A percentile compares a stretch with the other conserved stretches of the same genome.
These are phyloP conservation scores for Rhytidhysteron rufulum DNA, from an alignment of 2,329 filamentous ascomycete species.

Conservation along the genomic window DNA sequence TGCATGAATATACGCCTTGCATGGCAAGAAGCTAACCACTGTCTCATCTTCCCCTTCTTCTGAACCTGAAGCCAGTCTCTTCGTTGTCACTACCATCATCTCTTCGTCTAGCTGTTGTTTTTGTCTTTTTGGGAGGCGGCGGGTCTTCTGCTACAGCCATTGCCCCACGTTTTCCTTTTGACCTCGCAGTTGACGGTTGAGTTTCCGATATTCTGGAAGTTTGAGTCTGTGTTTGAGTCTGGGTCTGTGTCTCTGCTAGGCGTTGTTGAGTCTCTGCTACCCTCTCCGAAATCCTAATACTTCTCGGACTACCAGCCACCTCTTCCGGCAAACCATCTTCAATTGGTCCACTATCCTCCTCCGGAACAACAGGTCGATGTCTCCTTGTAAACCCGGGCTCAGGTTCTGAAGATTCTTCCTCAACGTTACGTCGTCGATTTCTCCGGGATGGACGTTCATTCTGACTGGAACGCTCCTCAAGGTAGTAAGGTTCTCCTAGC, in stretches of 20 bases:
- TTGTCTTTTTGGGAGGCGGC: conserved; percentile 26
- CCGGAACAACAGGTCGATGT: conserved; percentile 20
- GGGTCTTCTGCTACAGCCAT: conserved; percentile 16
- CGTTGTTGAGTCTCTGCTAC: conserved; percentile 24
- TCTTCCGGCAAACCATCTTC: conserved; percentile 15
- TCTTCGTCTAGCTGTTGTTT: conserved; percentile 9
- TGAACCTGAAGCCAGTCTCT: conserved; percentile 54
- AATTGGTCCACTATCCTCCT: conserved; percentile 28
- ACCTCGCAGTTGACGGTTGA: neutral
- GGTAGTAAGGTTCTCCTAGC: conserved; percentile 73
- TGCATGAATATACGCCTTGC: too few species aligned
- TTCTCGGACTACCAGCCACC: conserved; percentile 17
- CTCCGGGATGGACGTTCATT: conserved; percentile 10
- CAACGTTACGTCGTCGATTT: conserved; percentile 2
- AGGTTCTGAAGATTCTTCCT: conserved; percentile 20
- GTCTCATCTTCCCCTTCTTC: too few species aligned
- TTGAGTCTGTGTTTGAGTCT: conserved; percentile 18
- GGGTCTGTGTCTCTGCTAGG: conserved; percentile 22
- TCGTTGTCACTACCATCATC: conserved; percentile 56
- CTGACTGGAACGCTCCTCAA: conserved; percentile 41
- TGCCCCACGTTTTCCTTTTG: conserved; percentile 22
- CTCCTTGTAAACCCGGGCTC: conserved; percentile 26
- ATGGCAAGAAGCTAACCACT: too few species aligned
- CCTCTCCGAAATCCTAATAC: conserved; percentile 18
- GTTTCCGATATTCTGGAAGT: too few species aligned